Evolutionary conservation across 1,284 basidiomycete species (phyloP).

Genomic region (Rhodotorula sp.): DNA sequence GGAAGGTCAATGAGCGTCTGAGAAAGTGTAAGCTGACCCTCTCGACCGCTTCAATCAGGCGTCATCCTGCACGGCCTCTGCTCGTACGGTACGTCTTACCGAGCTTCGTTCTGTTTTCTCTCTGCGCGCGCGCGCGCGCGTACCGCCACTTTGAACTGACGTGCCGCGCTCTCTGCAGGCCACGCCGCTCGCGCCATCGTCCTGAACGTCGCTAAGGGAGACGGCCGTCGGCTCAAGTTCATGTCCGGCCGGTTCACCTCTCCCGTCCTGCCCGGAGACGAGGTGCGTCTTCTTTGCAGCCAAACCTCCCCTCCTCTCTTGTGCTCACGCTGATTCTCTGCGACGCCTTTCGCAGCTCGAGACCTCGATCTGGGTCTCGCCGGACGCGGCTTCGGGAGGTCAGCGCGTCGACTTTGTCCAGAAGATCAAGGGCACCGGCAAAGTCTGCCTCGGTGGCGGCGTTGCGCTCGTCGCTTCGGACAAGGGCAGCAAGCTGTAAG

Average conservation of each 20-base stretch:
- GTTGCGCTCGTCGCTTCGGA: conserved; percentile 35
- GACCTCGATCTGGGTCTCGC: conserved; percentile 69
- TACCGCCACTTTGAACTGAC: too few species aligned
- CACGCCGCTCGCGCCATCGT: conserved; percentile 73
- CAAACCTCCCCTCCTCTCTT: too few species aligned
- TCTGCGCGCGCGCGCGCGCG: background rate
- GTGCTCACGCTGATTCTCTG: too few species aligned
- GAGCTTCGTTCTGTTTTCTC: background rate
- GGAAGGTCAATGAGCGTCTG: background rate
- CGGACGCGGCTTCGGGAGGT: conserved; percentile 66
- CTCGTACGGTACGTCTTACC: conserved; percentile 2
- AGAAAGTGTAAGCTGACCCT: background rate
- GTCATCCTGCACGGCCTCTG: conserved; percentile 73
- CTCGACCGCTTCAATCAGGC: background rate
- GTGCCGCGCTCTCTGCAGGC: conserved; percentile 58
- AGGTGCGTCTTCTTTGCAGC: conserved; percentile 12
- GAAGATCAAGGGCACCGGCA: conserved; percentile 66
- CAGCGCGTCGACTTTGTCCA: conserved; percentile 70
- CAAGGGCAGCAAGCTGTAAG: conserved; percentile 39
- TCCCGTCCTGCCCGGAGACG: conserved; percentile 39
- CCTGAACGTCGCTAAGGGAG: conserved; percentile 60
- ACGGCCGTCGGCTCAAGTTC: conserved; percentile 62
- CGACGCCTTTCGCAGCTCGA: conserved; percentile 55
- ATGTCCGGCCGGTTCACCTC: conserved; percentile 73
- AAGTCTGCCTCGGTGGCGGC: conserved; percentile 54